Percentiles rank a stretch among this genome's conserved stretches.
Evolutionary conservation across 1,284 basidiomycete genomes (phyloP).

Genomic region (Tilletia caries): DNA sequence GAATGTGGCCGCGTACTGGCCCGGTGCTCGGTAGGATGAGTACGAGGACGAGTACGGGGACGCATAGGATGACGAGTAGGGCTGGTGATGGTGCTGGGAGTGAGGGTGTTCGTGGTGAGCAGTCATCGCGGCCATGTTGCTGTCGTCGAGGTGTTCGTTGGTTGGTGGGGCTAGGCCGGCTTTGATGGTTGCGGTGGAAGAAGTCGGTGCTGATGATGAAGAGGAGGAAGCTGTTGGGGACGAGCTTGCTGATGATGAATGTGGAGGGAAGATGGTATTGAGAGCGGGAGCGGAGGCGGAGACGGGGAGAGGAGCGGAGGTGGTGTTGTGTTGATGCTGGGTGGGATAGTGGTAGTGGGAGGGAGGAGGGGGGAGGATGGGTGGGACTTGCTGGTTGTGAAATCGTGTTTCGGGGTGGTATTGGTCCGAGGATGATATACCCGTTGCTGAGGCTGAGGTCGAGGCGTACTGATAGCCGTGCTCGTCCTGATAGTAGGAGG

Average conservation of each 20-base stretch:
- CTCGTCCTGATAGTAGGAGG: no score
- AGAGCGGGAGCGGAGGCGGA: slow-evolving; percentile 24
- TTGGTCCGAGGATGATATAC: no score
- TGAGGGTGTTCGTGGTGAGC: background rate
- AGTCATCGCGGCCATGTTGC: background rate
- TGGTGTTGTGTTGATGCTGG: background rate
- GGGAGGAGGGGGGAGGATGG: background rate
- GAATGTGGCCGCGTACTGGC: slow-evolving; percentile 23
- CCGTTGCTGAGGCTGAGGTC: no score
- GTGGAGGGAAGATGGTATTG: slow-evolving; percentile 25
- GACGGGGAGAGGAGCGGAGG: background rate
- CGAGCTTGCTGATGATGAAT: slow-evolving; percentile 2
- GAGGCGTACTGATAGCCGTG: no score
- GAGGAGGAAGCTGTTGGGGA: slow-evolving; percentile 7
- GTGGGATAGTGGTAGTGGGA: slow-evolving; percentile 16
- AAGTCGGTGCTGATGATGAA: background rate
- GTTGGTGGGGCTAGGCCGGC: no score
- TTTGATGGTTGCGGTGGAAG: no score
- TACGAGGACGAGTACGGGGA: background rate
- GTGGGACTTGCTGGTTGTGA: slow-evolving; percentile 1
- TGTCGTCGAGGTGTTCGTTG: background rate
- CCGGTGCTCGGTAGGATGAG: background rate
- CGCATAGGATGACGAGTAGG: background rate
- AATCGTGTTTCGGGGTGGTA: no score
- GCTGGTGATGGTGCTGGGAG: background rate